A percentile compares a stretch with the other conserved stretches of the same genome.
phyloP scores from a whole-genome alignment of 148 eudicot genomes.

The Agrostemma githago region DNA sequence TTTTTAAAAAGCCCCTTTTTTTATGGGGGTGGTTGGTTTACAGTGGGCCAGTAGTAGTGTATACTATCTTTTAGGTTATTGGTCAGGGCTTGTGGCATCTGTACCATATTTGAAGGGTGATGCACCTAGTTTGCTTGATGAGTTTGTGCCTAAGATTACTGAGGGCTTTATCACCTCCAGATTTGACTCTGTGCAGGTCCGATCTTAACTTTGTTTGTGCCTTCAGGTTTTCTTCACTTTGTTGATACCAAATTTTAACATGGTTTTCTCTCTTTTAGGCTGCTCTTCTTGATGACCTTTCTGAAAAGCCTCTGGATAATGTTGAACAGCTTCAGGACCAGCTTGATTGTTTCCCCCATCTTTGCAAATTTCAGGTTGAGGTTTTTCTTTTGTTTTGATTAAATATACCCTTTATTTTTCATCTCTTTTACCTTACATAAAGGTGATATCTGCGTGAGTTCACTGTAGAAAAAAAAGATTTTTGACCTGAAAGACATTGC shows the following conservation, averaged over 20 bases:
- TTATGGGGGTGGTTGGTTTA: slow-evolving; percentile 14
- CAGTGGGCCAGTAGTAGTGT: slow-evolving; percentile 98
- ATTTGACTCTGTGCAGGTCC: slow-evolving; percentile 83
- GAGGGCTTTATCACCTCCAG: slow-evolving; percentile 85
- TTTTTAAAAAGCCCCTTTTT: slow-evolving; percentile 11
- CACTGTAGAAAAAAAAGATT: not conserved
- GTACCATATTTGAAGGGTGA: slow-evolving; percentile 82
- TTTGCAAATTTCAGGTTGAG: slow-evolving; percentile 79
- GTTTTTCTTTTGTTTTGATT: slow-evolving; percentile 7
- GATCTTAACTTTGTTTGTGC: slow-evolving; percentile 7
- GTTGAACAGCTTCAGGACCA: slow-evolving; percentile 90
- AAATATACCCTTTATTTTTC: not conserved
- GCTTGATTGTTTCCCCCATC: slow-evolving; percentile 73
- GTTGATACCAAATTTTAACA: not conserved
- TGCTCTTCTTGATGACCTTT: slow-evolving; percentile 59
- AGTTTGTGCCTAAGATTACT: slow-evolving; percentile 82
- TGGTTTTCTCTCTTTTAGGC: slow-evolving; percentile 36
- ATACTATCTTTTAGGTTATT: slow-evolving; percentile 78
- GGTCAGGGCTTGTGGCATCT: slow-evolving; percentile 87
- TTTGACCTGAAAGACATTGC: not conserved
- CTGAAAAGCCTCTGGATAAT: slow-evolving; percentile 84
- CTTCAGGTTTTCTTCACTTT: not conserved
- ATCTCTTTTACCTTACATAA: not conserved
- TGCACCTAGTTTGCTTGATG: slow-evolving; percentile 72
- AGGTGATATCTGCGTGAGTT: not conserved